Percentiles rank a stretch among this genome's conserved stretches.
Conservation (phyloP, 441 rosid genomes). For the Geranium incanum region DNA sequence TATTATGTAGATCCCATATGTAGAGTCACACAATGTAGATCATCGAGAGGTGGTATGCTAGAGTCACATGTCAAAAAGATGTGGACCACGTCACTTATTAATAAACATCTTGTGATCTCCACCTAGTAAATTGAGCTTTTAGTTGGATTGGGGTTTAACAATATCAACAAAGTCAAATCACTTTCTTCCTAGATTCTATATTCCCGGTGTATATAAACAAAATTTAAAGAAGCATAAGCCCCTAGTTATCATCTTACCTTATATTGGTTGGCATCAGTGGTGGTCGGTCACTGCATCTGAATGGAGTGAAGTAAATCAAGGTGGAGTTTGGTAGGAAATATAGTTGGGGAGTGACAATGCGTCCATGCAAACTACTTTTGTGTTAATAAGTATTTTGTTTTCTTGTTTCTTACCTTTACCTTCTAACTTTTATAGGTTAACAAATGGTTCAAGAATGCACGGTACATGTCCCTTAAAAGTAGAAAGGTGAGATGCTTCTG, state of each 20-base stretch:
- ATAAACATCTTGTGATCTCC: too few relatives aligned
- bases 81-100: too few relatives aligned
- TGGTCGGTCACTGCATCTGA: neutral
- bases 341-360: neutral
- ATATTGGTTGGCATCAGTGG: neutral
- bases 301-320: neutral
- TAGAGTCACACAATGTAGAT: too few relatives aligned
- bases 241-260: neutral
- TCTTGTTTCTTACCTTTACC: constrained; percentile 19
- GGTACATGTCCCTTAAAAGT: constrained; percentile 68
- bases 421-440: constrained; percentile 57
- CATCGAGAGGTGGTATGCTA: too few relatives aligned
- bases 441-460: constrained; percentile 98
- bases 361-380: neutral
- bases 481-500: constrained; percentile 54
- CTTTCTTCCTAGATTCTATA: neutral
- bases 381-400: constrained; percentile 13
- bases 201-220: neutral
- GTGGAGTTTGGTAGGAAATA: constrained; percentile 1
- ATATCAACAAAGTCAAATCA: constrained; percentile 8
- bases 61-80: too few relatives aligned
- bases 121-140: too few relatives aligned
- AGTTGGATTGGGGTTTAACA: too few relatives aligned
- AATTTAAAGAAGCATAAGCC: neutral
- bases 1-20: too few relatives aligned